These are phyloP conservation scores for Yamadazyma spencermartinsiae DNA, from an alignment of 1,139 yeast genomes.

Conservation along the genomic window DNA sequence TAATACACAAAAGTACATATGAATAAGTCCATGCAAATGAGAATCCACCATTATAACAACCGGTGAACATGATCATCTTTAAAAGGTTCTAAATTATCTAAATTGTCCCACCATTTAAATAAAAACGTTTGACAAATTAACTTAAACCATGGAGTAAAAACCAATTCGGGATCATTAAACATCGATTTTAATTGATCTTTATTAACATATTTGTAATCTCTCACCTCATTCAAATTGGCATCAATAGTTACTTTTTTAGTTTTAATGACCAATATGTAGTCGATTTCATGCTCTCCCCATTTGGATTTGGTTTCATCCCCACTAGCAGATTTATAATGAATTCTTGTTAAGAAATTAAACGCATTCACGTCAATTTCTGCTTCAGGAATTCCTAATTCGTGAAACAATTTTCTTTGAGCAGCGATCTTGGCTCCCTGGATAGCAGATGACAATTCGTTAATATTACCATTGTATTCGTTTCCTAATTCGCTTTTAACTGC, in stretches of 20 bases:
- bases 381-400: slow-evolving; percentile 84
- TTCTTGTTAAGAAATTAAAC: slow-evolving; percentile 85
- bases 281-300: slow-evolving; percentile 99
- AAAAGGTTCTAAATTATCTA: slow-evolving; percentile 55
- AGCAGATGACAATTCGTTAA: slow-evolving; percentile 45
- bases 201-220: slow-evolving; percentile 74
- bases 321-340: slow-evolving; percentile 70
- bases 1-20: background rate
- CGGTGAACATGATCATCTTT: slow-evolving; percentile 50
- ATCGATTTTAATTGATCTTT: slow-evolving; percentile 65
- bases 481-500: slow-evolving; percentile 84
- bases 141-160: slow-evolving; percentile 98
- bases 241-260: slow-evolving; percentile 54
- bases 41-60: slow-evolving; percentile 16
- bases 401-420: slow-evolving; percentile 88
- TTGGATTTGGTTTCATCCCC: slow-evolving; percentile 55
- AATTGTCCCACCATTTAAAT: slow-evolving; percentile 90
- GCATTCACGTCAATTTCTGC: slow-evolving; percentile 62
- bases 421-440: slow-evolving; percentile 82
- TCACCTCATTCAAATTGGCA: slow-evolving; percentile 80
- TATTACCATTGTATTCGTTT: slow-evolving; percentile 16
- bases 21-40: slow-evolving; percentile 39
- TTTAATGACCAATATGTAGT: slow-evolving; percentile 81
- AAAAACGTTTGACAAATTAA: slow-evolving; percentile 88
- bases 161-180: slow-evolving; percentile 64